Conservation (phyloP, 2,329 filamentous ascomycete genomes). For the Samsoniella hepiali region DNA sequence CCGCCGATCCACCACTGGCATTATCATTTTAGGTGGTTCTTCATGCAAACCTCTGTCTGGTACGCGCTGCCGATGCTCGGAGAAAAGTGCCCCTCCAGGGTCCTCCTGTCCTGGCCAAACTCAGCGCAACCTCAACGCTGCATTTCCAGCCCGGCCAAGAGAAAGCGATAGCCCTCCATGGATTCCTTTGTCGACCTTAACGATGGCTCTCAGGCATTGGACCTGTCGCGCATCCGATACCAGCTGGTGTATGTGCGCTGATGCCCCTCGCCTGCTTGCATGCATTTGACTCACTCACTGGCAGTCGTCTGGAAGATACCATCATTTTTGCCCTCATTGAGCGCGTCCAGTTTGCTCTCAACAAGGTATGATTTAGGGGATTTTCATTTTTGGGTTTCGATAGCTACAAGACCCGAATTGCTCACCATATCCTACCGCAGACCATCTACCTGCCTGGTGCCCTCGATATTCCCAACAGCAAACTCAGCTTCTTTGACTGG, state of each 20-base stretch:
- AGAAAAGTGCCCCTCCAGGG: constrained; percentile 17
- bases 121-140: background rate
- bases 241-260: constrained; percentile 75
- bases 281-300: constrained; percentile 11
- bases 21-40: background rate
- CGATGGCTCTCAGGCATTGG: constrained; percentile 79
- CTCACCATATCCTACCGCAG: constrained; percentile 26
- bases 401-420: background rate
- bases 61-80: constrained; percentile 3
- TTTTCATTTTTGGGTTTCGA: background rate
- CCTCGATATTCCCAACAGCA: constrained; percentile 69
- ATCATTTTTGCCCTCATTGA: constrained; percentile 97
- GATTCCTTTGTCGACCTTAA: constrained; percentile 86
- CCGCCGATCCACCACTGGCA: background rate
- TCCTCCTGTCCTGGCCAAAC: background rate
- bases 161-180: constrained; percentile 54
- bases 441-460: constrained; percentile 81
- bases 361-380: constrained; percentile 42
- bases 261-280: background rate
- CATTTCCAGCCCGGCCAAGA: background rate
- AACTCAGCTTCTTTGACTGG: constrained; percentile 89
- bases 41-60: background rate
- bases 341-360: constrained; percentile 94
- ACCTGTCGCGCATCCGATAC: constrained; percentile 87
- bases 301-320: constrained; percentile 91